phyloP scores from a whole-genome alignment of 1,139 yeast species.

The Nadsonia starkeyi-henricii region DNA sequence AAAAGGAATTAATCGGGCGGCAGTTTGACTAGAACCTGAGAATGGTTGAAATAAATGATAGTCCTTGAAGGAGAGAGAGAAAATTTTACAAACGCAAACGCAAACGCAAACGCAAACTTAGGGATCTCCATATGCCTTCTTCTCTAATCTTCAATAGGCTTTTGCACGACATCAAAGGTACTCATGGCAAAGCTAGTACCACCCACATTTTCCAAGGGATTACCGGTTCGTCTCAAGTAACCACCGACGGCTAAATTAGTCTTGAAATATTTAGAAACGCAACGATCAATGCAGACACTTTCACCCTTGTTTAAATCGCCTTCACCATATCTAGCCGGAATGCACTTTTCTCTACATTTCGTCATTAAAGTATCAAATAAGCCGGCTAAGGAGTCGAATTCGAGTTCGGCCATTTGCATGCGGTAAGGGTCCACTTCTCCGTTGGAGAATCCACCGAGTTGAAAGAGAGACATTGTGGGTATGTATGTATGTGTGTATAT shows the following conservation, averaged over 20 bases:
- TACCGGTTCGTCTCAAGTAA: neutral
- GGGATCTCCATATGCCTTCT: no score
- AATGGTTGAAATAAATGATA: no score
- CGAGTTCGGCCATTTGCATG: conserved; percentile 58
- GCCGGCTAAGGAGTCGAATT: conserved; percentile 55
- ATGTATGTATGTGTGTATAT: neutral
- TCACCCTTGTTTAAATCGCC: conserved; percentile 71
- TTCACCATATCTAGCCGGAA: conserved; percentile 65
- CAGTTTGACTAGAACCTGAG: no score
- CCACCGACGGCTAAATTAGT: conserved; percentile 48
- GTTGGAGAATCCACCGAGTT: conserved; percentile 18
- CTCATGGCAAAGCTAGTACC: neutral
- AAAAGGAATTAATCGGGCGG: no score
- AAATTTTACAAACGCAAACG: no score
- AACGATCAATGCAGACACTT: conserved; percentile 56
- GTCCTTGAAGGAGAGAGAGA: no score
- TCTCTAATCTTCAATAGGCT: neutral
- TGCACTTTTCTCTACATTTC: conserved; percentile 56
- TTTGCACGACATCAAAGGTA: neutral
- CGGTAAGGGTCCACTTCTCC: conserved; percentile 50
- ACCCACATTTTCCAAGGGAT: neutral
- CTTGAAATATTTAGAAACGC: conserved; percentile 59
- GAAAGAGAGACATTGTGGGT: conserved; percentile 17
- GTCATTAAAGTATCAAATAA: conserved; percentile 49
- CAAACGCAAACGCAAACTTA: no score